Conservation (phyloP, 768 basidiomycete species). For the Hygrophoropsis aurantiaca region DNA sequence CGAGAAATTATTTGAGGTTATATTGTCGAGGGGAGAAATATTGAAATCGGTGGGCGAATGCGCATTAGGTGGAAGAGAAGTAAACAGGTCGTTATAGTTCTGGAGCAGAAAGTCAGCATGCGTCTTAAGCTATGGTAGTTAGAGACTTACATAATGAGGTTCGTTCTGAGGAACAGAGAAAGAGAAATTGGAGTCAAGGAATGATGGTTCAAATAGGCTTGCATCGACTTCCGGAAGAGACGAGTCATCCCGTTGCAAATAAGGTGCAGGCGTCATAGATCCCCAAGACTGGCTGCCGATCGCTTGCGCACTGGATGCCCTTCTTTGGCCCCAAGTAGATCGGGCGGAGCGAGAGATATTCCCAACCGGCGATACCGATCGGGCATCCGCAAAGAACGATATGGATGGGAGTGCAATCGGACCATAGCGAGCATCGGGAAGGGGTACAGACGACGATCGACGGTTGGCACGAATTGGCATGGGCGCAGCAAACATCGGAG, state of each 20-base stretch:
- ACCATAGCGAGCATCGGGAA: conserved; percentile 41
- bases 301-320: conserved; percentile 50
- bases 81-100: conserved; percentile 24
- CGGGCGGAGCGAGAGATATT: conserved; percentile 46
- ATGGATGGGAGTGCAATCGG: conserved; percentile 45
- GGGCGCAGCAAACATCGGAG: conserved; percentile 6
- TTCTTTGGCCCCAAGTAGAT: conserved; percentile 42
- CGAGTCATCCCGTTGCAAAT: conserved; percentile 43
- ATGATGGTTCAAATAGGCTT: conserved; percentile 47
- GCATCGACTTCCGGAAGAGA: conserved; percentile 51
- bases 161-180: conserved; percentile 16
- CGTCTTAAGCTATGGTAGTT: fast-evolving
- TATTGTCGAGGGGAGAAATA: conserved; percentile 26
- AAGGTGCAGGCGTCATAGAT: conserved; percentile 12
- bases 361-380: conserved; percentile 43
- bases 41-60: conserved; percentile 12
- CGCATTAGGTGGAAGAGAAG: conserved; percentile 20
- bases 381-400: conserved; percentile 42
- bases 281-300: conserved; percentile 27
- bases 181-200: conserved; percentile 30
- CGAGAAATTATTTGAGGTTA: conserved; percentile 18
- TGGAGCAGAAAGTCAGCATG: not conserved
- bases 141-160: conserved; percentile 15
- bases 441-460: conserved; percentile 63
- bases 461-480: conserved; percentile 39